phyloP scores from a whole-genome alignment of 1,139 yeast genomes.

The Kurtzmaniella quercitrusa region DNA sequence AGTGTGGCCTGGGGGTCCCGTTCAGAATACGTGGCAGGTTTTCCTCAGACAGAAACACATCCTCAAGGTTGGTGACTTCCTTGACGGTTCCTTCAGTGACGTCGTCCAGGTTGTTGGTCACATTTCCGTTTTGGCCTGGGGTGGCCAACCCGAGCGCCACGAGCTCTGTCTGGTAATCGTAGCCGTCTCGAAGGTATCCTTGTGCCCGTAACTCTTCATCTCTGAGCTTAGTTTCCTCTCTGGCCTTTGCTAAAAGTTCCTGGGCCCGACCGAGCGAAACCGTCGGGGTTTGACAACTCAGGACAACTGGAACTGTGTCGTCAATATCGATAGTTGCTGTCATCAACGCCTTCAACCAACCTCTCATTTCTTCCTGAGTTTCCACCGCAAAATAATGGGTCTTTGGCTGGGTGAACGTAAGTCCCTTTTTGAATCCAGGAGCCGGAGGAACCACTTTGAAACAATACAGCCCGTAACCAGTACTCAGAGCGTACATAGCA shows the following conservation, averaged over 20 bases:
- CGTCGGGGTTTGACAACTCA: conserved; percentile 92
- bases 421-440: conserved; percentile 92
- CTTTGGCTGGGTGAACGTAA: conserved; percentile 94
- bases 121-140: not conserved
- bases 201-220: conserved; percentile 49
- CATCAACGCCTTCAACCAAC: conserved; percentile 93
- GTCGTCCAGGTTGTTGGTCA: not conserved
- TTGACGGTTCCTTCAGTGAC: not conserved
- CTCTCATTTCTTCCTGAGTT: conserved; percentile 83
- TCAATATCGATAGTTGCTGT: conserved; percentile 96
- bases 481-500: conserved; percentile 85
- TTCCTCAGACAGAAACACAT: conserved; percentile 15
- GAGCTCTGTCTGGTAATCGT: conserved; percentile 13
- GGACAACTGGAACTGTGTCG: conserved; percentile 88
- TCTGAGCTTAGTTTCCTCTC: conserved; percentile 63
- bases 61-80: conserved; percentile 3
- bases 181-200: conserved; percentile 31
- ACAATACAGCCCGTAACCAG: conserved; percentile 89
- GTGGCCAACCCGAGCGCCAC: not conserved
- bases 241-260: conserved; percentile 75
- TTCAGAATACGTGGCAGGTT: conserved; percentile 19
- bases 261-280: conserved; percentile 84
- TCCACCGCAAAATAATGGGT: conserved; percentile 96
- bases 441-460: conserved; percentile 96
- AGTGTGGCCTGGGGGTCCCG: conserved; percentile 3